phyloP scores from a whole-genome alignment of 495 filamentous ascomycete species.

The Talaromyces stipitatus region DNA sequence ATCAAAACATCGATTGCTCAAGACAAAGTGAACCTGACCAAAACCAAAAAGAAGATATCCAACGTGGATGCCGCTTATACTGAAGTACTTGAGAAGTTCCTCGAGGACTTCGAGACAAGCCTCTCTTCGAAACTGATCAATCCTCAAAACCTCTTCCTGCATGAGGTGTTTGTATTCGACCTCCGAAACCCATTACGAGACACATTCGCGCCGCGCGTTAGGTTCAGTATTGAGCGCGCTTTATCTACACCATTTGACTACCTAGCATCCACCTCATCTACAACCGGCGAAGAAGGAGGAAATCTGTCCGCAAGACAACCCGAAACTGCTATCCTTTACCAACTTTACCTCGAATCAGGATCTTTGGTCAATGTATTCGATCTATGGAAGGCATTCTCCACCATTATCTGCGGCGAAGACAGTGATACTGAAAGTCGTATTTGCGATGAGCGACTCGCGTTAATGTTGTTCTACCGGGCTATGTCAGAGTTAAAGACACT shows the following conservation, averaged over 20 bases:
- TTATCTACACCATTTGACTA: constrained; percentile 79
- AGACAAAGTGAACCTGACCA: constrained; percentile 79
- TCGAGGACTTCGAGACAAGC: constrained; percentile 44
- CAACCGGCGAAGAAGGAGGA: constrained; percentile 16
- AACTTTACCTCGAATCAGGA: constrained; percentile 85
- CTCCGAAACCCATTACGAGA: constrained; percentile 70
- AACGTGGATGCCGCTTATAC: constrained; percentile 72
- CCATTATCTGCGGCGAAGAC: constrained; percentile 50
- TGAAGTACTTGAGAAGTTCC: constrained; percentile 58
- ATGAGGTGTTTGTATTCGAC: constrained; percentile 83
- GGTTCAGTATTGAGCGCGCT: constrained; percentile 73
- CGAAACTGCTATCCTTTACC: constrained; percentile 75
- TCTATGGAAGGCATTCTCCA: constrained; percentile 80
- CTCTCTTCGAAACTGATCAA: constrained; percentile 46
- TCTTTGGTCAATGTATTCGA: constrained; percentile 82
- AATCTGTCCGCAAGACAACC: constrained; percentile 59
- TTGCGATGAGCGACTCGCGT: constrained; percentile 40
- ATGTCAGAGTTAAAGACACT: constrained; percentile 77
- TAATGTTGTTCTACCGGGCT: constrained; percentile 72
- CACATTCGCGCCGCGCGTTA: constrained; percentile 71
- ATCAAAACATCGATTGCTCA: constrained; percentile 79
- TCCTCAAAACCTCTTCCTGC: constrained; percentile 58
- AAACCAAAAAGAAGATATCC: constrained; percentile 66
- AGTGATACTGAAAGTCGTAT: constrained; percentile 3
- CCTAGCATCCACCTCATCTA: constrained; percentile 53